phyloP scores from a whole-genome alignment of 2,329 filamentous ascomycete species.

The Ophiostoma ulmi region DNA sequence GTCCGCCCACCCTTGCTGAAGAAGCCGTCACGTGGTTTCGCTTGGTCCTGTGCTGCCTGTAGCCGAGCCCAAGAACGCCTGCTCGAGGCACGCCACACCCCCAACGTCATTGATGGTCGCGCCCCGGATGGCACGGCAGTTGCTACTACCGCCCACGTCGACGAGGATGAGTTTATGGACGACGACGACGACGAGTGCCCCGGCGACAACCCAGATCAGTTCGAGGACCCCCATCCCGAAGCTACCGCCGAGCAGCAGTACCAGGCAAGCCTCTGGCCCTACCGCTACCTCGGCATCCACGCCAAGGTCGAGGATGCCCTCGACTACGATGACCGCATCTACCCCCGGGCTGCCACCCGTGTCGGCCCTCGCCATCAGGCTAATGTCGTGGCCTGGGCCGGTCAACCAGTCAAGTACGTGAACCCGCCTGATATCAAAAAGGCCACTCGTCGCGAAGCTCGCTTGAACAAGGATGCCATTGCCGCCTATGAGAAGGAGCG shows the following conservation, averaged over 20 bases:
- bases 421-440: constrained; percentile 87
- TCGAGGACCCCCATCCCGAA: constrained; percentile 50
- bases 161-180: constrained; percentile 58
- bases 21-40: constrained; percentile 95
- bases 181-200: constrained; percentile 72
- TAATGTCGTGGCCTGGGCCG: constrained; percentile 76
- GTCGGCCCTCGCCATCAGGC: constrained; percentile 90
- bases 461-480: constrained; percentile 71
- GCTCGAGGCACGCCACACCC: constrained; percentile 82
- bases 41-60: constrained; percentile 94
- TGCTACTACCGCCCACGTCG: constrained; percentile 46
- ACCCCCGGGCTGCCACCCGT: constrained; percentile 88
- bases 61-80: constrained; percentile 93
- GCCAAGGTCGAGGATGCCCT: constrained; percentile 92
- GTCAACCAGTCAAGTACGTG: constrained; percentile 80
- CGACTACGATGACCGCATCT: constrained; percentile 96
- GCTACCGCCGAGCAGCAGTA: constrained; percentile 83
- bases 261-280: constrained; percentile 91
- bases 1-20: constrained; percentile 87
- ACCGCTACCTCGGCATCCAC: constrained; percentile 91
- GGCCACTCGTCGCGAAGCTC: constrained; percentile 70
- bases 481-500: constrained; percentile 79
- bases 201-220: constrained; percentile 54
- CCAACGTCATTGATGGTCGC: constrained; percentile 64
- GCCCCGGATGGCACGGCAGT: constrained; percentile 37